These are phyloP conservation scores for Podila minutissima DNA, from an alignment of 192 early-diverging fungal genomes.

Conservation along the genomic window DNA sequence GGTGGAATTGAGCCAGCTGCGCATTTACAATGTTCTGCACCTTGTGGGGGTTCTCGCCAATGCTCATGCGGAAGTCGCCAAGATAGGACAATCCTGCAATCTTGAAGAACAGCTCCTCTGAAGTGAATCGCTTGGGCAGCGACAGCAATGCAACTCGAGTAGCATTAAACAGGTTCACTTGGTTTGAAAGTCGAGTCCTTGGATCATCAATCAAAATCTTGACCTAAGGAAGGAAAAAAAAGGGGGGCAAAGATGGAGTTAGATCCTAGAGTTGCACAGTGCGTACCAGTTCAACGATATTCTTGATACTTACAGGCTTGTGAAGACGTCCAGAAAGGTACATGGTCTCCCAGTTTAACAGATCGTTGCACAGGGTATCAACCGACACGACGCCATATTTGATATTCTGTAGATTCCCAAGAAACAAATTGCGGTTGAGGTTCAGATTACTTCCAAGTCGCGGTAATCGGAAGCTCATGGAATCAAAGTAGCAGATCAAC, in stretches of 20 bases:
- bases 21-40: slow-evolving; percentile 92
- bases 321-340: slow-evolving; percentile 98
- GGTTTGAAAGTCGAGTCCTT: slow-evolving; percentile 76
- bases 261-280: neutral
- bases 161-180: slow-evolving; percentile 88
- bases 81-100: slow-evolving; percentile 90
- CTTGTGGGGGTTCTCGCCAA: slow-evolving; percentile 97
- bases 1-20: slow-evolving; percentile 70
- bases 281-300: neutral
- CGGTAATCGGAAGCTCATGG: neutral
- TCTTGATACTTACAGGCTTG: slow-evolving; percentile 78
- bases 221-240: slow-evolving; percentile 53
- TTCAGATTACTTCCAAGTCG: neutral
- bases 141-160: slow-evolving; percentile 84
- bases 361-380: slow-evolving; percentile 84
- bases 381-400: slow-evolving; percentile 99
- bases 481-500: neutral
- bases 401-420: slow-evolving; percentile 60
- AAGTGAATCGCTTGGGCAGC: slow-evolving; percentile 84
- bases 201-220: slow-evolving; percentile 82
- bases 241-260: neutral
- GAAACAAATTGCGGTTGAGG: neutral
- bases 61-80: slow-evolving; percentile 93
- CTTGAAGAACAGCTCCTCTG: slow-evolving; percentile 79
- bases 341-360: slow-evolving; percentile 94